phyloP scores from a whole-genome alignment of 805 yeast genomes.

The Kodamaea lidongshanica region DNA sequence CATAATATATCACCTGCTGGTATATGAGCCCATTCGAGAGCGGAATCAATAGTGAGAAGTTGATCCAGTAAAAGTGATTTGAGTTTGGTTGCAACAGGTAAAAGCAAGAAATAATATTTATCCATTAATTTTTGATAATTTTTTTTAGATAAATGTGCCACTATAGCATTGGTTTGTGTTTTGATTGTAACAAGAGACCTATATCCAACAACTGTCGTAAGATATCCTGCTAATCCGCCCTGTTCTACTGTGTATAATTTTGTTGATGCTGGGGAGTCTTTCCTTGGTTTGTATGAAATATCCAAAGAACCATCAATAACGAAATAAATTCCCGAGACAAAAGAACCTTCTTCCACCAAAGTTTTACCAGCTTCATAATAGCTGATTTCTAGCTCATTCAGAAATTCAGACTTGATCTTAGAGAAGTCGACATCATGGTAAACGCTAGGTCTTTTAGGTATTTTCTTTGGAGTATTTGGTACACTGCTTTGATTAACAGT shows the following conservation, averaged over 20 bases:
- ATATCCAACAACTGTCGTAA: slow-evolving; percentile 74
- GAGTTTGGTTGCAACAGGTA: slow-evolving; percentile 71
- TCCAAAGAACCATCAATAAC: slow-evolving; percentile 75
- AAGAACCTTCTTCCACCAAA: slow-evolving; percentile 58
- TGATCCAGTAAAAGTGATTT: slow-evolving; percentile 61
- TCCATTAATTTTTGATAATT: slow-evolving; percentile 65
- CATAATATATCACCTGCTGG: slow-evolving; percentile 81
- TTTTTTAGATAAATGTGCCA: slow-evolving; percentile 61
- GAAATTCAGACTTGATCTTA: slow-evolving; percentile 50
- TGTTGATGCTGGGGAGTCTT: slow-evolving; percentile 20
- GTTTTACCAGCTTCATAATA: slow-evolving; percentile 47
- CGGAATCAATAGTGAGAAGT: slow-evolving; percentile 74
- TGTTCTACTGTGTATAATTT: slow-evolving; percentile 53
- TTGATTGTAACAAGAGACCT: slow-evolving; percentile 68
- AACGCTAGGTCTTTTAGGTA: background rate
- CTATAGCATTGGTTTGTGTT: slow-evolving; percentile 51
- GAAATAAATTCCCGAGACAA: slow-evolving; percentile 70
- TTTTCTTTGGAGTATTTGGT: background rate
- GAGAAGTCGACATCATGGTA: slow-evolving; percentile 29
- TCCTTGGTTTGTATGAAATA: slow-evolving; percentile 35
- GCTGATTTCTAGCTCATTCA: slow-evolving; percentile 53
- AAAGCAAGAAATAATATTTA: slow-evolving; percentile 64
- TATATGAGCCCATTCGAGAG: slow-evolving; percentile 89
- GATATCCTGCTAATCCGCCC: slow-evolving; percentile 85
- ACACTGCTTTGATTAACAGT: slow-evolving; percentile 17